Evolutionary conservation across 176 grass and related monocot genomes (phyloP).

Genomic region (Ananas comosus): DNA sequence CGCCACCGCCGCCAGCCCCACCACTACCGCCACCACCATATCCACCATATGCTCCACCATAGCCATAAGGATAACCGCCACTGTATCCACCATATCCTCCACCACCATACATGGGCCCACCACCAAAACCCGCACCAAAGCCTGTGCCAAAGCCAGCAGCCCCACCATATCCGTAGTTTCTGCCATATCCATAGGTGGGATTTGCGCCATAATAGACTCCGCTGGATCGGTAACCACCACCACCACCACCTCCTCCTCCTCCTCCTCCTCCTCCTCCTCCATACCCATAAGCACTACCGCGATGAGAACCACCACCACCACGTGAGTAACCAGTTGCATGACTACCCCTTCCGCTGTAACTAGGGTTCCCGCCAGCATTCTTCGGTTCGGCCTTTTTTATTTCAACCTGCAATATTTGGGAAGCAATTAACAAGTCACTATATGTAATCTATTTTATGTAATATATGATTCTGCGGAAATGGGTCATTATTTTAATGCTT

Average conservation of each 20-base stretch:
- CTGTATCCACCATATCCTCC: constrained; percentile 44
- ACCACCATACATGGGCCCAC: constrained; percentile 38
- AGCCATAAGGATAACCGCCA: constrained; percentile 41
- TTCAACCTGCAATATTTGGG: constrained; percentile 61
- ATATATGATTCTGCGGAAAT: no score
- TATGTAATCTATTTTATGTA: background rate
- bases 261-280: constrained; percentile 36
- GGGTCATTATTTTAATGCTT: background rate
- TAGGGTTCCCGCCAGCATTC: constrained; percentile 58
- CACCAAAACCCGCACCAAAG: constrained; percentile 31
- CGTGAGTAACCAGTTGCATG: constrained; percentile 42
- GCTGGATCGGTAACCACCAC: constrained; percentile 13
- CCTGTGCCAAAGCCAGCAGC: constrained; percentile 28
- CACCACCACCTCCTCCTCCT: constrained; percentile 27
- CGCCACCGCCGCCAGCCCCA: constrained; percentile 25
- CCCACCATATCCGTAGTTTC: constrained; percentile 20
- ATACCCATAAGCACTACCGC: constrained; percentile 31
- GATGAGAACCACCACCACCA: constrained; percentile 21
- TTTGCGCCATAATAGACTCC: constrained; percentile 21
- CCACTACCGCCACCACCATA: constrained; percentile 41
- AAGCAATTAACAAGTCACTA: background rate
- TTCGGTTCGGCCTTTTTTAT: constrained; percentile 98
- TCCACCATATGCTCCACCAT: constrained; percentile 39
- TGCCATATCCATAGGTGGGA: constrained; percentile 34
- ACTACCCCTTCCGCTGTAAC: constrained; percentile 38